Evolutionary conservation across 2,329 filamentous ascomycete genomes (phyloP).

Genomic region (Aspergillus eucalypticola): DNA sequence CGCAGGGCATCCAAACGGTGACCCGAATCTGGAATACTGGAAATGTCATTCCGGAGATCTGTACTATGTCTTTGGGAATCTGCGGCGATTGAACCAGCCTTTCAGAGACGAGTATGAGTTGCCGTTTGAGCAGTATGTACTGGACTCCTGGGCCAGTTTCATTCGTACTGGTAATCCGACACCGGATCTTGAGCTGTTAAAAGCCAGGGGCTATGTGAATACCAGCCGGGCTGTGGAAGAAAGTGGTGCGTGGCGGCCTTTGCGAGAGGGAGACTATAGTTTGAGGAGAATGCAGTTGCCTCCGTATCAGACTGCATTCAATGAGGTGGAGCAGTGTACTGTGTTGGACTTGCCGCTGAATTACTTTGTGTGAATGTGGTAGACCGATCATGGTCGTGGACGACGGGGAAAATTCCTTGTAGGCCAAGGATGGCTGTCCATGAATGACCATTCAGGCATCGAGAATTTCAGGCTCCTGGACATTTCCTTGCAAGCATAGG

Average conservation of each 20-base stretch:
- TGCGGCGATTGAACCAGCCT: slow-evolving; percentile 27
- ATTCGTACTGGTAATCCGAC: slow-evolving; percentile 20
- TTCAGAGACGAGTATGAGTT: slow-evolving; percentile 24
- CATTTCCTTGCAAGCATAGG: too few species aligned
- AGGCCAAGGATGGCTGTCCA: too few species aligned
- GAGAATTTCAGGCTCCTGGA: too few species aligned
- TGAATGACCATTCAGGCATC: too few species aligned
- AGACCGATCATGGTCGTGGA: too few species aligned
- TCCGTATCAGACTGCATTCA: not conserved
- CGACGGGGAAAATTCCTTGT: too few species aligned
- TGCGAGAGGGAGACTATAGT: not conserved
- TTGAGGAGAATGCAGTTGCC: slow-evolving; percentile 7
- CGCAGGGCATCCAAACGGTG: slow-evolving; percentile 44
- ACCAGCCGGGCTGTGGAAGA: not conserved
- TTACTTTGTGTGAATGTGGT: not conserved
- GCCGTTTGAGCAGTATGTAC: slow-evolving; percentile 25
- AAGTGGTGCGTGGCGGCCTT: not conserved
- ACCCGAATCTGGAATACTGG: slow-evolving; percentile 53
- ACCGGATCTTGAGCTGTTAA: slow-evolving; percentile 5
- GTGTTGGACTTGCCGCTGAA: not conserved
- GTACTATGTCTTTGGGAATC: slow-evolving; percentile 56
- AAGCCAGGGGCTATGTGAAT: not conserved
- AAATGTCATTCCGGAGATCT: slow-evolving; percentile 60
- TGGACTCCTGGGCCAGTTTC: slow-evolving; percentile 29
- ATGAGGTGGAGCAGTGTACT: slow-evolving; percentile 4